Conservation (phyloP, 1,139 yeast species). For the Debaryomyces fabryi region DNA sequence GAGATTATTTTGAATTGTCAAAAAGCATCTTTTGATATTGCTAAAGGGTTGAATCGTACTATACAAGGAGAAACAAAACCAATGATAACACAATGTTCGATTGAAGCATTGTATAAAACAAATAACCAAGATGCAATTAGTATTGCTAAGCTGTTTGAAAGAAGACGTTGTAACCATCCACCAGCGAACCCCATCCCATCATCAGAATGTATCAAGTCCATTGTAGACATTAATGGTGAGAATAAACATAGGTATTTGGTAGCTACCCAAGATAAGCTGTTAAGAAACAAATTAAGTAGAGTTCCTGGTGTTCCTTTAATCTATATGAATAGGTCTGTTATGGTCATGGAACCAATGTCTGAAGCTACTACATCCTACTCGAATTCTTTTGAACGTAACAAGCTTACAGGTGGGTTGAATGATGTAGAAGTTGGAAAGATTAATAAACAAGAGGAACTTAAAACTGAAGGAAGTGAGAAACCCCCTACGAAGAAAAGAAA, state of each 20-base stretch:
- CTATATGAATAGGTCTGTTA: slow-evolving; percentile 86
- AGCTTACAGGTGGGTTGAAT: slow-evolving; percentile 78
- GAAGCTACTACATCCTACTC: slow-evolving; percentile 65
- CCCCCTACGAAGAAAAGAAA: slow-evolving; percentile 49
- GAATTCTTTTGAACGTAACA: slow-evolving; percentile 57
- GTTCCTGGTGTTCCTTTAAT: slow-evolving; percentile 90
- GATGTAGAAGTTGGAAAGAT: slow-evolving; percentile 42
- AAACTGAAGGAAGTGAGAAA: slow-evolving; percentile 22
- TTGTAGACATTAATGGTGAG: slow-evolving; percentile 69
- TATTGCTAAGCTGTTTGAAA: slow-evolving; percentile 79
- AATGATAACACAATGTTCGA: slow-evolving; percentile 96
- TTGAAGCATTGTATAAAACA: slow-evolving; percentile 77
- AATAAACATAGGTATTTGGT: slow-evolving; percentile 91
- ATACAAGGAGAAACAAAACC: slow-evolving; percentile 85
- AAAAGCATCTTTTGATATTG: slow-evolving; percentile 68
- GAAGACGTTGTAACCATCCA: slow-evolving; percentile 64
- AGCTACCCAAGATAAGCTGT: slow-evolving; percentile 75
- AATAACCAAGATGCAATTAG: slow-evolving; percentile 75
- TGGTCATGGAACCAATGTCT: slow-evolving; percentile 94
- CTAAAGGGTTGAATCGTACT: slow-evolving; percentile 77
- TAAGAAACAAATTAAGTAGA: slow-evolving; percentile 67
- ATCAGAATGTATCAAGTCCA: slow-evolving; percentile 71
- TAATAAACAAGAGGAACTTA: slow-evolving; percentile 24
- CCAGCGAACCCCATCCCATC: slow-evolving; percentile 67
- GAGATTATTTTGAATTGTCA: slow-evolving; percentile 69